Evolutionary conservation across 2,329 filamentous ascomycete genomes (phyloP).

Genomic region (Xylaria sp.): DNA sequence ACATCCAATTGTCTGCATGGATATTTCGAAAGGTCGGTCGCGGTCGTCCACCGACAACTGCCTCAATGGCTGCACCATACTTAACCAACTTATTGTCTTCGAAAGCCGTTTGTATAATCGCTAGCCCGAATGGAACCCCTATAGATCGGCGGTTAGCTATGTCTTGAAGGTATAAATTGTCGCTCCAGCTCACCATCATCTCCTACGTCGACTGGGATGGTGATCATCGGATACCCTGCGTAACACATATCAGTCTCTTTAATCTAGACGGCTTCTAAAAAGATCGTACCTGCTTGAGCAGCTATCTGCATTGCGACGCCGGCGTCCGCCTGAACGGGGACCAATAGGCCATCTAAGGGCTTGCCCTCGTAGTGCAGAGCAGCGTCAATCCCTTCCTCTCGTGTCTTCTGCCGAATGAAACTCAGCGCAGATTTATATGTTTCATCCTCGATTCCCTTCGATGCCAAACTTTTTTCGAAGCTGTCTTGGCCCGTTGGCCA

Average conservation of each 20-base stretch:
- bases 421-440: constrained; percentile 74
- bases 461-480: constrained; percentile 70
- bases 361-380: constrained; percentile 63
- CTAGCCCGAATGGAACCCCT: constrained; percentile 36
- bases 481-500: constrained; percentile 77
- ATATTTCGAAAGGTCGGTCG: constrained; percentile 20
- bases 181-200: constrained; percentile 19
- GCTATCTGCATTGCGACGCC: constrained; percentile 75
- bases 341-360: constrained; percentile 70
- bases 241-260: constrained; percentile 50
- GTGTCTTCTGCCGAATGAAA: constrained; percentile 68
- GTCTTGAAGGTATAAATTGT: not conserved
- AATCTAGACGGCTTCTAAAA: not conserved
- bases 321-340: constrained; percentile 68
- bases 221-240: constrained; percentile 39
- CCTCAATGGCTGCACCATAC: constrained; percentile 33
- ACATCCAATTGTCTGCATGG: constrained; percentile 26
- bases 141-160: not conserved
- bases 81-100: constrained; percentile 32
- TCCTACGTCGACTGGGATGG: constrained; percentile 31
- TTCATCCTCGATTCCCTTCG: constrained; percentile 69
- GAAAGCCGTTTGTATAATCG: constrained; percentile 35
- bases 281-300: constrained; percentile 66
- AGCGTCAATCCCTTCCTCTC: constrained; percentile 73
- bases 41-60: constrained; percentile 5